Evolutionary conservation across 164 flowering plant species (phyloP), one percentile per base, ranked within the genome.

Genomic region (Annona squamosa): DNA sequence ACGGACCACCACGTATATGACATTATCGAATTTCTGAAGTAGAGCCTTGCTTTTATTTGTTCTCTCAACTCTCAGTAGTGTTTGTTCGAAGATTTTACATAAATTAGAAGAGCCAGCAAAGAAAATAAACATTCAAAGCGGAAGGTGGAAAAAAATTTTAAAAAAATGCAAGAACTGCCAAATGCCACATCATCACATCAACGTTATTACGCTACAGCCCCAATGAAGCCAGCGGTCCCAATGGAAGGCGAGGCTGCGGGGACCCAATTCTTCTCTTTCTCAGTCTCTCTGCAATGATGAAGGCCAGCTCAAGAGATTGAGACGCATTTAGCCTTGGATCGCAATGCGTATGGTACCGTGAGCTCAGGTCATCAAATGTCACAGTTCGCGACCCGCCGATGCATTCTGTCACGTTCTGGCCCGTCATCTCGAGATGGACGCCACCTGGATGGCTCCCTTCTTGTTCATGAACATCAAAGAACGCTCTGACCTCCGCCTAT

Each of bases 251-350:
- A 1, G 6, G 46, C 16, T 44, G 78, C 79, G 81, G 83, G 4
- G 88, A 80, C 17, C 76, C 80, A 63, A 90, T 87, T 80, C 98
- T 86, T 69, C 88, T 82, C 86, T 81, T 88, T 70, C 97, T 79
- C 10, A 93, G 93, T 26, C 98, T 86, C 80, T 93, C 97, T 0
- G 98, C 93, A 2, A 93, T 89, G 76, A 90, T 87, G 85, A 93
- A 93, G 47, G 98, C 89, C 17, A 93, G 98, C 84, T 93, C 97
- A 0, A 93, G 90, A 44, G 98, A 86, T 69, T 93, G 98, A 57
- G 98, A 93, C n/a, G 98, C 97, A 71, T 93, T 93, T 63, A 93
- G 94, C 75, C 98, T 84, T 1, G 98, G 96, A 78, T 92, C 98
- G 71, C 98, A 92, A 79, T 92, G 98, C 45, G 97, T 92, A 86